Conservation (phyloP, 2,329 filamentous ascomycete species). For the Ramularia collo-cygni region DNA sequence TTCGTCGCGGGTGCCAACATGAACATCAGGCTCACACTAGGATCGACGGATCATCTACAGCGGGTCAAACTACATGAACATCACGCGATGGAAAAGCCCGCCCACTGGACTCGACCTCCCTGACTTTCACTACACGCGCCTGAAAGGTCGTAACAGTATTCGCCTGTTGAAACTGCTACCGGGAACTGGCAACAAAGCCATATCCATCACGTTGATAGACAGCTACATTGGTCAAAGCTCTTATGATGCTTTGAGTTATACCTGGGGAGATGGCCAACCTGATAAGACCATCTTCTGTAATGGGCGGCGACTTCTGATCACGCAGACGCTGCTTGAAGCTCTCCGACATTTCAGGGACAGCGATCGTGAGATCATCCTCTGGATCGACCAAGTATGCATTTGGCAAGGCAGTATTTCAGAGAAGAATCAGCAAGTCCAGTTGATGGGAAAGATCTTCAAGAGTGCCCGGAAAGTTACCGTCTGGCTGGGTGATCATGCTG, state of each 20-base stretch:
- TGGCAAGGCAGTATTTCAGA: slow-evolving; percentile 25
- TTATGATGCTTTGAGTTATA: slow-evolving; percentile 28
- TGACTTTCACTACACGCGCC: slow-evolving; percentile 21
- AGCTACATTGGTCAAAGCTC: slow-evolving; percentile 18
- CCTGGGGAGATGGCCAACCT: slow-evolving; percentile 21
- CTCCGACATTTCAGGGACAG: slow-evolving; percentile 23
- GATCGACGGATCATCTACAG: too few species aligned
- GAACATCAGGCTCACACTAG: too few species aligned
- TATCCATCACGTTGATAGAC: slow-evolving; percentile 23
- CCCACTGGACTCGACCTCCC: slow-evolving; percentile 4
- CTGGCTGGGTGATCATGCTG: slow-evolving; percentile 26
- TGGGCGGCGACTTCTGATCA: slow-evolving; percentile 19
- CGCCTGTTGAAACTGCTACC: slow-evolving; percentile 23
- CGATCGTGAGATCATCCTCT: slow-evolving; percentile 15
- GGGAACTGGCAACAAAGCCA: slow-evolving; percentile 20
- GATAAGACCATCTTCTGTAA: slow-evolving; percentile 25
- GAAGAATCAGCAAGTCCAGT: slow-evolving; percentile 25
- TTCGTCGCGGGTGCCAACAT: too few species aligned
- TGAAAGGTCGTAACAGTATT: slow-evolving; percentile 24
- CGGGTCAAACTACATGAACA: too few species aligned
- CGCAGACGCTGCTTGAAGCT: slow-evolving; percentile 23
- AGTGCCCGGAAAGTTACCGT: slow-evolving; percentile 24
- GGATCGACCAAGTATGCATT: slow-evolving; percentile 30
- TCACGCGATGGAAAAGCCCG: slow-evolving; percentile 21
- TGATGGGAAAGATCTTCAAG: slow-evolving; percentile 29